Conservation (phyloP, 306 rosid species). For the Adenanthera pavonina region DNA sequence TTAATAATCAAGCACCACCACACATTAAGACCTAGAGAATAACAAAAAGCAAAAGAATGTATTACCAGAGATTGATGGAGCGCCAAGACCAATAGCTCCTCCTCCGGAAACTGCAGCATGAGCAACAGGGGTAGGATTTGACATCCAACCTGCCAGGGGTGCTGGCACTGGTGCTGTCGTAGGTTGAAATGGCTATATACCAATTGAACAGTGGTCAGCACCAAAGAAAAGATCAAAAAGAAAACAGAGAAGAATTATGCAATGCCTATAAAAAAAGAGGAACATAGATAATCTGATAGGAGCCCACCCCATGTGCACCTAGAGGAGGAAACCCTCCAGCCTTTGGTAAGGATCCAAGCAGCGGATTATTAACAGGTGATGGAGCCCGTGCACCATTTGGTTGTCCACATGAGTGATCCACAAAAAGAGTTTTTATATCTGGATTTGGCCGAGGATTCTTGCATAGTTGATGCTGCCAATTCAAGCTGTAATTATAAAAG, state of each 20-base stretch:
- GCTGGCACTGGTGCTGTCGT: slow-evolving; percentile 69
- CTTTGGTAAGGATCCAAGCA: slow-evolving; percentile 88
- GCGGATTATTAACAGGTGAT: slow-evolving; percentile 90
- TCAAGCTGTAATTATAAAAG: slow-evolving; percentile 70
- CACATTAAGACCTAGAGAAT: slow-evolving; percentile 13
- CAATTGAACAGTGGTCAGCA: slow-evolving; percentile 37
- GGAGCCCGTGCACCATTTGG: slow-evolving; percentile 97
- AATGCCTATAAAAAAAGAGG: slow-evolving; percentile 37
- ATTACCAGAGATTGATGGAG: slow-evolving; percentile 91
- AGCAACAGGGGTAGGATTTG: slow-evolving; percentile 83
- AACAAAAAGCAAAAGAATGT: slow-evolving; percentile 39
- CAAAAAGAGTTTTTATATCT: slow-evolving; percentile 95
- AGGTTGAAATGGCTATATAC: slow-evolving; percentile 84
- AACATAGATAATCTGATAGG: slow-evolving; percentile 31
- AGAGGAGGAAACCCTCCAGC: slow-evolving; percentile 94
- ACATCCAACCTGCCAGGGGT: slow-evolving; percentile 98
- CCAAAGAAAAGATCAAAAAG: slow-evolving; percentile 38
- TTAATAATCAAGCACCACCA: slow-evolving; percentile 26
- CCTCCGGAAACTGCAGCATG: slow-evolving; percentile 89
- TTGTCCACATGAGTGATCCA: slow-evolving; percentile 97
- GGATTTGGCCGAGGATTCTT: slow-evolving; percentile 98
- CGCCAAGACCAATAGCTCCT: slow-evolving; percentile 88
- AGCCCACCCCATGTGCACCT: slow-evolving; percentile 92
- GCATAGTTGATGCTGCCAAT: slow-evolving; percentile 99
- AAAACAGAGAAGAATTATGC: slow-evolving; percentile 28